Evolutionary conservation across 164 flowering plant genomes (phyloP).

Genomic region (Vitis amurensis): DNA sequence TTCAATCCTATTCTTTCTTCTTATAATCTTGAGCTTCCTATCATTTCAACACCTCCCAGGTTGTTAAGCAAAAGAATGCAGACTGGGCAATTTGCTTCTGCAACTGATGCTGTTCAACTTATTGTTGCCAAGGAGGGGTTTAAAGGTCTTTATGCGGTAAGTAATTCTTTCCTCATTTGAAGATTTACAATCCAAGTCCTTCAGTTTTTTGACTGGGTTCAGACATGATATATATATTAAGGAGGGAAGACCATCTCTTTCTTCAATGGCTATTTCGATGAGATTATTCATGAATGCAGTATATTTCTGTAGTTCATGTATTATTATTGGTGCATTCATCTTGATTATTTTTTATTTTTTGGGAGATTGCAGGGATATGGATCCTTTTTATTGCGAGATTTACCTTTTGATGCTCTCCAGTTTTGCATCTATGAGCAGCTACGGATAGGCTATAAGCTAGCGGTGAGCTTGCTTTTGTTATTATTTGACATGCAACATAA

Average conservation of each 20-base stretch:
- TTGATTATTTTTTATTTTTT: not conserved
- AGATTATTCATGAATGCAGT: not conserved
- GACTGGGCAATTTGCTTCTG: conserved; percentile 81
- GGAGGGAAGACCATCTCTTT: no score
- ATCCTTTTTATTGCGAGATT: conserved; percentile 87
- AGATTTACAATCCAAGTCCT: not conserved
- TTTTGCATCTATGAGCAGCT: conserved; percentile 98
- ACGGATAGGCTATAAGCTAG: conserved; percentile 81
- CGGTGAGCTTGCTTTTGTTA: conserved; percentile 44
- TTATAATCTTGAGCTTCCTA: not conserved
- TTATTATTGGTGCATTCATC: not conserved
- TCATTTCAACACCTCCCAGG: conserved; percentile 37
- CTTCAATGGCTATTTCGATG: not conserved
- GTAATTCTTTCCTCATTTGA: conserved; percentile 2
- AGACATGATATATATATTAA: no score
- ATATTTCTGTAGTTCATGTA: not conserved
- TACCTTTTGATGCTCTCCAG: conserved; percentile 97
- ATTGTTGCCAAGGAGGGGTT: conserved; percentile 81
- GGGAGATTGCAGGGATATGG: conserved; percentile 70
- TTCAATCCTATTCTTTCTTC: not conserved
- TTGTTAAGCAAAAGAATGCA: conserved; percentile 94
- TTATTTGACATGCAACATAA: no score
- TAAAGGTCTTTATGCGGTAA: conserved; percentile 88
- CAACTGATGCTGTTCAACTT: conserved; percentile 76
- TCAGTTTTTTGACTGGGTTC: not conserved